A percentile compares a stretch with the other conserved stretches of the same genome.
phyloP scores from a whole-genome alignment of 83 land plant species.

The Picea abies region DNA sequence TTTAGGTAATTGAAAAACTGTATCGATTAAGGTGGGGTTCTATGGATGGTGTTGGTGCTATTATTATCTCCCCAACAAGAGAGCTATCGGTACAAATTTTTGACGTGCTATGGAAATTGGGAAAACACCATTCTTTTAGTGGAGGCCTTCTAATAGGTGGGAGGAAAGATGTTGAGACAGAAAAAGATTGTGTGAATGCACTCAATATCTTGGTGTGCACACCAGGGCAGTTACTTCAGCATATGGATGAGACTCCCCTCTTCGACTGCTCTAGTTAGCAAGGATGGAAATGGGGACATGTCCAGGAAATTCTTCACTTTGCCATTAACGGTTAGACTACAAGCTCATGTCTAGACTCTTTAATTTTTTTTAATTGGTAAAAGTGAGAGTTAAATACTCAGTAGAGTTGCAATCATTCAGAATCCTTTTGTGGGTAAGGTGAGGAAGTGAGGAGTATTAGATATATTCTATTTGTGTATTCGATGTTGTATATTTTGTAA shows the following conservation, averaged over 20 bases:
- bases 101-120: slow-evolving; percentile 80
- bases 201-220: slow-evolving; percentile 93
- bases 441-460: too few relatives aligned
- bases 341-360: too few relatives aligned
- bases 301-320: too few relatives aligned
- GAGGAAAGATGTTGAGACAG: slow-evolving; percentile 78
- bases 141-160: slow-evolving; percentile 97
- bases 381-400: too few relatives aligned
- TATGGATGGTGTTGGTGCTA: slow-evolving; percentile 88
- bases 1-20: slow-evolving; percentile 88
- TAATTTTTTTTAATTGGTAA: too few relatives aligned
- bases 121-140: slow-evolving; percentile 82
- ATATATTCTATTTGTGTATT: too few relatives aligned
- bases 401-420: too few relatives aligned
- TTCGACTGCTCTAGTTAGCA: slow-evolving; percentile 99
- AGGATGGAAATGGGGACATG: too few relatives aligned
- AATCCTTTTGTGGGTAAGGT: too few relatives aligned
- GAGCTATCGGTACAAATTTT: slow-evolving; percentile 90
- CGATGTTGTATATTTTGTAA: too few relatives aligned
- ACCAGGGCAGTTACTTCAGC: slow-evolving; percentile 95
- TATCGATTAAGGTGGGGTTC: slow-evolving; percentile 78
- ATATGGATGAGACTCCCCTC: slow-evolving; percentile 97
- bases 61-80: slow-evolving; percentile 95
- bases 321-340: too few relatives aligned
- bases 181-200: slow-evolving; percentile 73